Evolutionary conservation across 192 early-diverging fungal species (phyloP), one percentile per base, ranked within the genome.

Genomic region (Chytriomyces sp.): DNA sequence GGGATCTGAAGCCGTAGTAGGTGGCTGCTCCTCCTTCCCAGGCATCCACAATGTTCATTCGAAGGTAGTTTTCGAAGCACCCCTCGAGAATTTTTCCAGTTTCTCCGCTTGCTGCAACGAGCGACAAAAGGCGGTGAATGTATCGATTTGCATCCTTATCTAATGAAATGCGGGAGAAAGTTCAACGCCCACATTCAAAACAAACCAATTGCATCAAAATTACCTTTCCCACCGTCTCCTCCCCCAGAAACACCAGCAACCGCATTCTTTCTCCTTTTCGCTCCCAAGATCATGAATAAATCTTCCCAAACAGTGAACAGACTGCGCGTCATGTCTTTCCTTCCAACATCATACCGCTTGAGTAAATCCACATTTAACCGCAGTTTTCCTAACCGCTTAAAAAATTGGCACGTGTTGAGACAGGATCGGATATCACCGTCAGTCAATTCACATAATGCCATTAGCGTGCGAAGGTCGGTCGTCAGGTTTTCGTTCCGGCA

Each of bases 41-140:
- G 9, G 90, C 77, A 78, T 97, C 94, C 69, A 94, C 91, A 67
- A 94, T 90, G 24, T 91, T 89, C 87, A 92, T 90, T 26, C 86
- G 81, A 6, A 92, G 87, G 83, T 94, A 98, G 79, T 94, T 94
- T 72, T 98, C 96, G 84, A 93, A 95, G 76, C 94, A 97, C 2
- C 91, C 96, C 82, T 94, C 92, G 77, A 96, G 85, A 7, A 98
- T 75, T 45, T 94, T 93, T 45, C 97, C 96, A 68, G 90, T 88
- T 74, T 97, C 95, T n/a, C 93, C 94, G 68, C 89, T 92, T 8
- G 87, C 83, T 6, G 80, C 81, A 6, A 92, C 82, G 0, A 90
- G 66, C 6, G 83, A 50, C 0, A 85, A 69, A 47, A 94, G 68
- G 11, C 83, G 63, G n/a, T 77, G 73, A 43, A 93, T 73, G 79